These are phyloP conservation scores for Hypoxylon sp. DNA, from an alignment of 2,329 filamentous ascomycete genomes.

Conservation along the genomic window DNA sequence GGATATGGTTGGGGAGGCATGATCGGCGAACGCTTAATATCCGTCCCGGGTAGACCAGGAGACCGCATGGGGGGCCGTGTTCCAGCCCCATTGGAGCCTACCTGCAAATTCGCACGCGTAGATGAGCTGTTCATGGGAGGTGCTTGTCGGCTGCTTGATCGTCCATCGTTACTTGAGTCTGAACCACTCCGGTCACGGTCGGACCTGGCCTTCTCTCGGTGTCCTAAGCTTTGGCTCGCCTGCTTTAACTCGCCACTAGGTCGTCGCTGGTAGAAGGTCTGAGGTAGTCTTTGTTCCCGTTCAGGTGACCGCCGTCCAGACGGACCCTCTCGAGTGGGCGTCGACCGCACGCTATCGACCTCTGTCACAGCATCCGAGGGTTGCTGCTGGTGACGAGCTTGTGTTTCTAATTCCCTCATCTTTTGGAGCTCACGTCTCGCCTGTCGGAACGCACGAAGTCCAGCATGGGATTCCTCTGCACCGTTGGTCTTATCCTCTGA, in stretches of 20 bases:
- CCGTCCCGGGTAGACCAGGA: conserved; percentile 62
- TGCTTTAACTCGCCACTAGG: conserved; percentile 59
- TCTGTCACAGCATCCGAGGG: conserved; percentile 39
- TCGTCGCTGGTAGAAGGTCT: conserved; percentile 59
- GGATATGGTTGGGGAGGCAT: conserved; percentile 61
- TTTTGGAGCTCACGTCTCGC: conserved; percentile 68
- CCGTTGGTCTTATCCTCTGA: conserved; percentile 39
- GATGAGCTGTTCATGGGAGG: conserved; percentile 56
- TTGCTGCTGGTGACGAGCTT: conserved; percentile 57
- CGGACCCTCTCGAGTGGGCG: conserved; percentile 45
- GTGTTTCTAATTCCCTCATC: conserved; percentile 65
- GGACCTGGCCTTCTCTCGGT: conserved; percentile 46
- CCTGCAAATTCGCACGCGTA: conserved; percentile 55
- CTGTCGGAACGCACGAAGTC: conserved; percentile 68
- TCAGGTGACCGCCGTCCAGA: conserved; percentile 55
- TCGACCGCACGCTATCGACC: conserved; percentile 39
- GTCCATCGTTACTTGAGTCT: conserved; percentile 63
- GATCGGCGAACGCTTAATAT: conserved; percentile 61
- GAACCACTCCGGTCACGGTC: conserved; percentile 69
- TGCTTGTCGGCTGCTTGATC: conserved; percentile 56
- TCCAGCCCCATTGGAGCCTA: conserved; percentile 45
- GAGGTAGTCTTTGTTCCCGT: conserved; percentile 60
- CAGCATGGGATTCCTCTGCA: conserved; percentile 57
- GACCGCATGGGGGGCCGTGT: conserved; percentile 56
- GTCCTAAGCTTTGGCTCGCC: conserved; percentile 43